Base-by-base conservation (phyloP, 2,329 filamentous ascomycete species). In the Pseudopyricularia cyperi region DNA sequence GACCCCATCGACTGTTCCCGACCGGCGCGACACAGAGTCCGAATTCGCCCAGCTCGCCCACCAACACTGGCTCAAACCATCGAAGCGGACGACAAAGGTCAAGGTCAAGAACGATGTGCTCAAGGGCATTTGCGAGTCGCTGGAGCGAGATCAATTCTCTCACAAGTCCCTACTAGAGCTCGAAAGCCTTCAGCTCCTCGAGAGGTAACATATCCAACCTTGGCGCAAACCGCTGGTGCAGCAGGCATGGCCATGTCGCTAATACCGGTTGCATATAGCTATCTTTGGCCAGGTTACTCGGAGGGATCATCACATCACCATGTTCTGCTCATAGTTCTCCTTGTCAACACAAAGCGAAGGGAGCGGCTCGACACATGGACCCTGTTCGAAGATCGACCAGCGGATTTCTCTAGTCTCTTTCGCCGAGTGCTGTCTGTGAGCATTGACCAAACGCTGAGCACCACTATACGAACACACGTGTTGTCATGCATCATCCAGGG, bases 231-330 rank as follows among this genome's bases (percentile, higher is more conserved):
- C n/a, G 5, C 6, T 17, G 3, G 32, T 34, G 33, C 19, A 37
- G 26, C 7, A 37, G 15, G 22, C 19, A 33, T 4, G n/a, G 14
- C 3, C 15, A 39, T 26, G 35, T 6, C 12, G 24, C 28, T 14
- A 51, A 30, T 17, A n/a, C n/a, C 12, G 46, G 35, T 50, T 15
- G 22, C 19, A 26, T 53, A 55, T 55, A 87, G 88, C 63, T 97
- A 95, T 64, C 76, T 98, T 28, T 98, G 93, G 93, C 93, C 93
- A 46, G 88, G 86, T 50, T 98, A 94, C 65, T 82, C 79, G 12
- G 87, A 95, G 57, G 83, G 93, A 61, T 82, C 89, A 4, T 95
- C 91, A 32, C 94, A 98, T 65, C 84, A 89, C 62, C 91, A 98
- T 65, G 85, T 96, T 52, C 73, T 97, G 33, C 74, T 98, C 56